These are phyloP conservation scores for Vigna hirtella DNA, from an alignment of 306 rosid species.

Conservation along the genomic window DNA sequence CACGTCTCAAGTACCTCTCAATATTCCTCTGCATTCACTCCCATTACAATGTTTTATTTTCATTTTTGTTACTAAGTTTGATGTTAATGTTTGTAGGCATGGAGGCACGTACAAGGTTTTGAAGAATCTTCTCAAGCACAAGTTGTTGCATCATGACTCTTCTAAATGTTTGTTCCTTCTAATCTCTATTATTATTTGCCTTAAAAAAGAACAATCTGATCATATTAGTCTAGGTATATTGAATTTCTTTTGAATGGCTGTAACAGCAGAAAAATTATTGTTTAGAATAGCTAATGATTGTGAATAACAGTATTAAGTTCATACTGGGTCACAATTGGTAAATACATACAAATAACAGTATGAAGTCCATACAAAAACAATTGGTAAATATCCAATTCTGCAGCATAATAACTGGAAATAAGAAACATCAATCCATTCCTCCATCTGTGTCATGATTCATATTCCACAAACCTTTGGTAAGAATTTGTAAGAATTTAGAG, in stretches of 20 bases:
- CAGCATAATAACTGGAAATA: no score
- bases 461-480: no score
- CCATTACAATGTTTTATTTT: neutral
- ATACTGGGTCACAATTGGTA: no score
- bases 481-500: no score
- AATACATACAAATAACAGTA: no score
- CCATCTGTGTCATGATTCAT: no score
- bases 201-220: neutral
- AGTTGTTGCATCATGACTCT: constrained; percentile 89
- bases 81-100: constrained; percentile 57
- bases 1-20: constrained; percentile 46
- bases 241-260: neutral
- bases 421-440: no score
- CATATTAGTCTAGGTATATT: neutral
- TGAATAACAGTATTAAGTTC: no score
- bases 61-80: neutral
- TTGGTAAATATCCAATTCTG: no score
- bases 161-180: constrained; percentile 75
- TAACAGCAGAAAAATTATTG: no score
- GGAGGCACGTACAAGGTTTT: constrained; percentile 91
- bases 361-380: no score
- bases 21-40: neutral
- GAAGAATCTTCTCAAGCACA: constrained; percentile 85
- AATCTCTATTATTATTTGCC: neutral
- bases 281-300: no score